phyloP scores from a whole-genome alignment of 176 grass and related monocot species.

The Musa schizocarpa region DNA sequence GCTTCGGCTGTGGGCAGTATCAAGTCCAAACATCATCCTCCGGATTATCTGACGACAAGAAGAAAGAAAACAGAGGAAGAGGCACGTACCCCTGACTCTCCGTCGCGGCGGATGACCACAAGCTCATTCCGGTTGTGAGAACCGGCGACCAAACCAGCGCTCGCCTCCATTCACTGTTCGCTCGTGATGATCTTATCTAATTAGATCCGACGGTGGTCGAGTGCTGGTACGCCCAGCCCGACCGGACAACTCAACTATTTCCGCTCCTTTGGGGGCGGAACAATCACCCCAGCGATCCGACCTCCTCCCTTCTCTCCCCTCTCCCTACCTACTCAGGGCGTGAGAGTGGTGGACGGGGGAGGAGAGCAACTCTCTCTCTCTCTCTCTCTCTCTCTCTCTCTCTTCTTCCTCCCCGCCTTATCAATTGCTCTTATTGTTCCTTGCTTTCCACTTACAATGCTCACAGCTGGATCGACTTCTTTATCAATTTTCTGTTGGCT shows the following conservation, averaged over 20 bases:
- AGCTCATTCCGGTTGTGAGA: constrained; percentile 94
- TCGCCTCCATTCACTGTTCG: constrained; percentile 60
- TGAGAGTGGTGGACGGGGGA: not conserved
- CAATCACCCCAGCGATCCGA: not conserved
- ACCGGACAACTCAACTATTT: not conserved
- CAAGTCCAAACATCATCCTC: not conserved
- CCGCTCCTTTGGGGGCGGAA: not conserved
- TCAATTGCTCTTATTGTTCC: not conserved
- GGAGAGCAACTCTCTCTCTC: not conserved
- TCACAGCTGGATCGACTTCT: not conserved
- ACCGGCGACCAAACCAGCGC: constrained; percentile 72
- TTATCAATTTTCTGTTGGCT: too few relatives aligned
- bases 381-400: not conserved
- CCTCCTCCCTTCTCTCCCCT: not conserved
- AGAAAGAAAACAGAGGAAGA: constrained; percentile 8
- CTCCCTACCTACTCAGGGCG: not conserved
- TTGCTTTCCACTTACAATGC: not conserved
- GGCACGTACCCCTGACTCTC: constrained; percentile 67
- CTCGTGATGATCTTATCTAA: not conserved
- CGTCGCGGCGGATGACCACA: constrained; percentile 83
- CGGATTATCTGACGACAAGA: not conserved
- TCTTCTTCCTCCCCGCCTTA: not conserved
- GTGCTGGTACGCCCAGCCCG: not conserved
- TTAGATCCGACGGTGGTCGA: not conserved
- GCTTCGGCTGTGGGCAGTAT: constrained; percentile 31